Evolutionary conservation across 139 green algal species (phyloP).

Genomic region (Axilococcus clingmanii): DNA sequence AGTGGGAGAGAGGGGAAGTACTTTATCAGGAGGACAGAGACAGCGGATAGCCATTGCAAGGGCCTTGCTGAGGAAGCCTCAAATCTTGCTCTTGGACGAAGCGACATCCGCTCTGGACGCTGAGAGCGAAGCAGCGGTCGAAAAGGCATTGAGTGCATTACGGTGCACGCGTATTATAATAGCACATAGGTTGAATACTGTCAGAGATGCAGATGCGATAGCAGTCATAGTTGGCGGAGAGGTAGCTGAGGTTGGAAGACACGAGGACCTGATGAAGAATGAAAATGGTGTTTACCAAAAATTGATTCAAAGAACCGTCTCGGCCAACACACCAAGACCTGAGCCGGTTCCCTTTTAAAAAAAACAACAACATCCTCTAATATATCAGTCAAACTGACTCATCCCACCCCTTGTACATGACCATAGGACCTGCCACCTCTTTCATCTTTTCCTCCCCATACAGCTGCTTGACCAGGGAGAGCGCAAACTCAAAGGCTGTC

Average conservation of each 20-base stretch:
- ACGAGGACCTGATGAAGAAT: slow-evolving; percentile 37
- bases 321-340: background rate
- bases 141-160: slow-evolving; percentile 35
- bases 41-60: slow-evolving; percentile 69
- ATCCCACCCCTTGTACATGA: slow-evolving; percentile 50
- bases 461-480: slow-evolving; percentile 80
- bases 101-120: slow-evolving; percentile 57
- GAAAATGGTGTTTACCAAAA: slow-evolving; percentile 32
- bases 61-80: slow-evolving; percentile 61
- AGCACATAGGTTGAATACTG: slow-evolving; percentile 80
- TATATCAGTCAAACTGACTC: slow-evolving; percentile 2
- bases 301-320: slow-evolving; percentile 19
- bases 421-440: slow-evolving; percentile 87
- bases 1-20: slow-evolving; percentile 37
- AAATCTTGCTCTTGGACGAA: slow-evolving; percentile 70
- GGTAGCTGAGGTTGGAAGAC: slow-evolving; percentile 44
- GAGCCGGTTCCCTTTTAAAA: background rate
- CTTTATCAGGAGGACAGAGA: slow-evolving; percentile 58
- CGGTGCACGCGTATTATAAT: slow-evolving; percentile 75
- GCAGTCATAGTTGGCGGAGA: slow-evolving; percentile 43
- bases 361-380: background rate
- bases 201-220: slow-evolving; percentile 71
- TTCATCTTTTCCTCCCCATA: slow-evolving; percentile 72
- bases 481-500: slow-evolving; percentile 91
- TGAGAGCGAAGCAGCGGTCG: slow-evolving; percentile 43